Conservation (phyloP, 495 filamentous ascomycete genomes). For the Xylaria cubensis region DNA sequence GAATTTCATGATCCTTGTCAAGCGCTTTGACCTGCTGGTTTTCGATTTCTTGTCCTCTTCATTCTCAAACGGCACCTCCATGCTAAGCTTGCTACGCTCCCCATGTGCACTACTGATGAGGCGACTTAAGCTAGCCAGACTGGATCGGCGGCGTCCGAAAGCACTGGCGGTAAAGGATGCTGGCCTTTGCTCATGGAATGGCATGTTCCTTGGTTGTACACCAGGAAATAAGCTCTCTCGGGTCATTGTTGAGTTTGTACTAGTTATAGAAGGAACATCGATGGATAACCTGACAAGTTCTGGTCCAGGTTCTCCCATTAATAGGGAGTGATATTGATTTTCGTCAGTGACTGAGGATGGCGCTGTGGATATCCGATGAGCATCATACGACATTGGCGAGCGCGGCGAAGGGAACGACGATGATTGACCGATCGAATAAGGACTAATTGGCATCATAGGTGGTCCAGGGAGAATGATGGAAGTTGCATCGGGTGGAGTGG, state of each 20-base stretch:
- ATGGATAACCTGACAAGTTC: conserved; percentile 72
- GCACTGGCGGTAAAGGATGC: conserved; percentile 72
- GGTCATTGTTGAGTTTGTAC: conserved; percentile 85
- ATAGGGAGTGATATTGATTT: conserved; percentile 64
- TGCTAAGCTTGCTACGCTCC: conserved; percentile 80
- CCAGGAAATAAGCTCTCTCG: conserved; percentile 60
- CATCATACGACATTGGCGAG: conserved; percentile 70
- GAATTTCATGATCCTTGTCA: conserved; percentile 84
- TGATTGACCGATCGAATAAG: conserved; percentile 57
- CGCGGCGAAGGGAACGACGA: conserved; percentile 64
- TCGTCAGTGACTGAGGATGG: conserved; percentile 74
- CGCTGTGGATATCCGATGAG: conserved; percentile 72
- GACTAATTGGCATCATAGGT: conserved; percentile 60
- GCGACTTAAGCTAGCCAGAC: conserved; percentile 83
- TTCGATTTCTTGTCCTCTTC: conserved; percentile 67
- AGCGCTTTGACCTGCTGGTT: conserved; percentile 71
- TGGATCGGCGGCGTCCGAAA: conserved; percentile 77
- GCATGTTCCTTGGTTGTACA: conserved; percentile 43
- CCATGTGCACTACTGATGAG: conserved; percentile 79
- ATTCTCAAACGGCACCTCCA: conserved; percentile 66
- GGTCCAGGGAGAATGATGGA: conserved; percentile 50
- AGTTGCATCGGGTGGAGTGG: conserved; percentile 58
- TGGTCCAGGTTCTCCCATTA: conserved; percentile 67
- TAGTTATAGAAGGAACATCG: conserved; percentile 86
- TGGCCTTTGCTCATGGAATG: conserved; percentile 65